Percentiles rank a stretch among this genome's conserved stretches.
phyloP scores from a whole-genome alignment of 1,284 basidiomycete genomes.

The Wolfiporia cocos region DNA sequence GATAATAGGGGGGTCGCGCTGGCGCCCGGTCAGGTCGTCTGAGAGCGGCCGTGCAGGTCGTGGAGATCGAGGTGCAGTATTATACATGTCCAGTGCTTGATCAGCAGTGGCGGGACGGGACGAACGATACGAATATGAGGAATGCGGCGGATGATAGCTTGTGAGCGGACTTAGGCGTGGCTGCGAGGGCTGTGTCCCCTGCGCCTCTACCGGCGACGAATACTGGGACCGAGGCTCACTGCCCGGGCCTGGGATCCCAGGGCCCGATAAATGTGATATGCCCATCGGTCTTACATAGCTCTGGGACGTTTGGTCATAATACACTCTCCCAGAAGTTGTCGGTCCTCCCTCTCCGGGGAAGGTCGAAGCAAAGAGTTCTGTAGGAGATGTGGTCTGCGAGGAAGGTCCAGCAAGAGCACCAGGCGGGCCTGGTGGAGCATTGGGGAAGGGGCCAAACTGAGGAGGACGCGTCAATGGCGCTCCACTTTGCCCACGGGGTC shows the following conservation, averaged over 20 bases:
- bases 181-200: not conserved
- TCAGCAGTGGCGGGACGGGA: conserved; percentile 19
- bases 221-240: conserved; percentile 10
- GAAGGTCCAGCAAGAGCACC: conserved; percentile 8
- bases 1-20: conserved; percentile 11
- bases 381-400: conserved; percentile 9
- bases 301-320: conserved; percentile 10
- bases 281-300: conserved; percentile 14
- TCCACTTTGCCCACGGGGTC: conserved; percentile 42
- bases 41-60: conserved; percentile 1
- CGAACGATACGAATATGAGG: conserved; percentile 4
- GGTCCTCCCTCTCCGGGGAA: conserved; percentile 9
- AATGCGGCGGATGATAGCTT: not conserved
- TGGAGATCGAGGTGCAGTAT: conserved; percentile 5
- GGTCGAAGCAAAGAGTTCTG: conserved; percentile 1
- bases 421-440: conserved; percentile 25
- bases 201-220: conserved; percentile 7
- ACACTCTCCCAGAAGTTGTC: conserved; percentile 3
- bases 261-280: conserved; percentile 41
- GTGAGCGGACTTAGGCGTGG: not conserved
- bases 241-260: conserved; percentile 51
- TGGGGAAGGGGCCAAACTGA: conserved; percentile 56
- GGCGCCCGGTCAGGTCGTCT: conserved; percentile 4
- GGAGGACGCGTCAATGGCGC: conserved; percentile 44
- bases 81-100: conserved; percentile 15